Evolutionary conservation across 2,329 filamentous ascomycete species (phyloP).

Genomic region (Fonsecaea erecta): DNA sequence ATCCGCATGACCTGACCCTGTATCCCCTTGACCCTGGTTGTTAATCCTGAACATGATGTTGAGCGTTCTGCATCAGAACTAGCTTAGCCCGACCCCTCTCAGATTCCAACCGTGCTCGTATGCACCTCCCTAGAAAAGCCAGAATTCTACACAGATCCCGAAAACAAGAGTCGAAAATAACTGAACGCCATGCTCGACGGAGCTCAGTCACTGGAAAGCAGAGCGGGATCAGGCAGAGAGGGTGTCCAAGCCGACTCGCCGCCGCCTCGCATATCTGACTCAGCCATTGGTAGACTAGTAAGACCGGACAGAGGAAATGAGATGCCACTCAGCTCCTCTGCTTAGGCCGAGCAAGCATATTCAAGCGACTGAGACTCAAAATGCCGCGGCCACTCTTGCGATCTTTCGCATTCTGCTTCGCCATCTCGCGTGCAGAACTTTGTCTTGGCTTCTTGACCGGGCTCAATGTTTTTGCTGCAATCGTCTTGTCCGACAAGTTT

Average conservation of each 20-base stretch:
- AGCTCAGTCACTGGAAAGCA: not conserved
- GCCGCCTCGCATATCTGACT: not conserved
- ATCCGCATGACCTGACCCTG: not conserved
- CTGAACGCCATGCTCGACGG: not conserved
- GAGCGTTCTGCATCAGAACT: not conserved
- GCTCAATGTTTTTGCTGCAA: not conserved
- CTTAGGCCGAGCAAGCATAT: conserved; percentile 55
- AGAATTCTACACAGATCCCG: conserved; percentile 12
- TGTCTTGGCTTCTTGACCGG: conserved; percentile 25
- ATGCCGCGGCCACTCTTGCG: conserved; percentile 35
- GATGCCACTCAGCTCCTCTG: conserved; percentile 32
- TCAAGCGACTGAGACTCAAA: conserved; percentile 53
- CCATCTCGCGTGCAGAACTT: conserved; percentile 34
- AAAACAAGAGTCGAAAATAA: not conserved
- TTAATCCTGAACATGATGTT: not conserved
- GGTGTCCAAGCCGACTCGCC: not conserved
- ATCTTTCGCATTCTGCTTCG: conserved; percentile 34
- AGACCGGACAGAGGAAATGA: not conserved
- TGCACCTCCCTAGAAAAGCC: not conserved
- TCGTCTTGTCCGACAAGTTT: conserved; percentile 16
- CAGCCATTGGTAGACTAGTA: not conserved
- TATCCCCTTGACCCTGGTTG: not conserved
- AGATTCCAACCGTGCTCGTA: not conserved
- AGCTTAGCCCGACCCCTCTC: no score
- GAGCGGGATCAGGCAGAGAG: not conserved